Conservation (phyloP, 495 filamentous ascomycete genomes). For the Aspergillus olivimuriae region DNA sequence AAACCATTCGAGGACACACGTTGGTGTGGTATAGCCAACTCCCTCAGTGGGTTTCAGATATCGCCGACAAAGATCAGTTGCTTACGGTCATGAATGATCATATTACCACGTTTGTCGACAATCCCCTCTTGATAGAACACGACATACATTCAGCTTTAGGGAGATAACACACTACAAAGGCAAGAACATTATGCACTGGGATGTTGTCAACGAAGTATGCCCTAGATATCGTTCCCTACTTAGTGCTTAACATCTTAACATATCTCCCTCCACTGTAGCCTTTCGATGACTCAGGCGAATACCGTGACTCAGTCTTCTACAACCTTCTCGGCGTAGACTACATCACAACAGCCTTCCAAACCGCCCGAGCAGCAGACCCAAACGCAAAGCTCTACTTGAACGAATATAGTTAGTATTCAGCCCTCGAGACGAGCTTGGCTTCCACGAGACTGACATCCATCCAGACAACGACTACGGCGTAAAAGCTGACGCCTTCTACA, state of each 20-base stretch:
- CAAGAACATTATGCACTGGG: not conserved
- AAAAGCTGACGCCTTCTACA: too few species aligned
- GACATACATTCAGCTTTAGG: too few species aligned
- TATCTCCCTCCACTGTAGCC: too few species aligned
- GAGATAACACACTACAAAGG: not conserved
- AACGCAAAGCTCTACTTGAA: not conserved
- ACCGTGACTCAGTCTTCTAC: not conserved
- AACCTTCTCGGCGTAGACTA: not conserved
- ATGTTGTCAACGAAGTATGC: not conserved
- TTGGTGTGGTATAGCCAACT: not conserved
- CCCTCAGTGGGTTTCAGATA: not conserved
- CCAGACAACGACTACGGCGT: too few species aligned
- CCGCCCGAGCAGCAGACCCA: not conserved
- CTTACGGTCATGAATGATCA: not conserved
- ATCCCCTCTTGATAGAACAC: too few species aligned
- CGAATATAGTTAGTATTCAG: too few species aligned
- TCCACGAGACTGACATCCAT: too few species aligned
- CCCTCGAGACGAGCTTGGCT: too few species aligned
- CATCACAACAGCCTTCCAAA: not conserved
- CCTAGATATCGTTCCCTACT: not conserved
- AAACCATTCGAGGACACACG: not conserved
- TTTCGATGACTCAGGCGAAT: not conserved
- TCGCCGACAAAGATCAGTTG: not conserved
- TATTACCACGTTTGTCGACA: not conserved
- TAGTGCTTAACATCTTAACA: too few species aligned